These are phyloP conservation scores for Passiflora organensis DNA, from an alignment of 345 rosid species.

Conservation along the genomic window DNA sequence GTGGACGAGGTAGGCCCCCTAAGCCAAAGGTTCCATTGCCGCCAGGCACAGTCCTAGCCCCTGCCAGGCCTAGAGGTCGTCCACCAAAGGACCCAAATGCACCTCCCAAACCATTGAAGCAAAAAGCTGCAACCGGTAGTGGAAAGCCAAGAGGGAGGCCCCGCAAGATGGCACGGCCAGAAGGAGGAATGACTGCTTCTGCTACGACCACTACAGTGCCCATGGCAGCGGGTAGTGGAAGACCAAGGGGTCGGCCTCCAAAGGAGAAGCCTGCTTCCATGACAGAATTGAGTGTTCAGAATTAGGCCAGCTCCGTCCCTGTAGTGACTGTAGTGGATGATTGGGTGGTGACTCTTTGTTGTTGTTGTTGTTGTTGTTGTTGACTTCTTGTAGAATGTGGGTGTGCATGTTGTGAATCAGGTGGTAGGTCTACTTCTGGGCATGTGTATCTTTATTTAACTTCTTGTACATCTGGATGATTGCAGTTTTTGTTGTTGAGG, in stretches of 20 bases:
- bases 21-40: slow-evolving; percentile 44
- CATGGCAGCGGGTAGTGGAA: slow-evolving; percentile 20
- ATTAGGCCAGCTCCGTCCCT: slow-evolving; percentile 11
- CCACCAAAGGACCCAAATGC: slow-evolving; percentile 58
- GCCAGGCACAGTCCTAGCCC: slow-evolving; percentile 13
- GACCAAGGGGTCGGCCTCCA: slow-evolving; percentile 30
- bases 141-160: slow-evolving; percentile 9
- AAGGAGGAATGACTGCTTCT: slow-evolving; percentile 30
- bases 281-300: slow-evolving; percentile 29
- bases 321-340: background rate
- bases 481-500: slow-evolving; percentile 5
- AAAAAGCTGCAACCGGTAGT: slow-evolving; percentile 25
- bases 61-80: slow-evolving; percentile 72
- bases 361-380: background rate
- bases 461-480: slow-evolving; percentile 5
- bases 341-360: too few relatives aligned
- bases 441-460: background rate
- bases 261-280: slow-evolving; percentile 18
- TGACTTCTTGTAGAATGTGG: background rate
- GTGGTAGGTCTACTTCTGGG: background rate
- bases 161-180: background rate
- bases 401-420: background rate
- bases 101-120: slow-evolving; percentile 29
- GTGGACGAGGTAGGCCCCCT: slow-evolving; percentile 93
- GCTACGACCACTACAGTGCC: slow-evolving; percentile 4